phyloP scores from a whole-genome alignment of 768 basidiomycete species.

The Lentinus brumalis region DNA sequence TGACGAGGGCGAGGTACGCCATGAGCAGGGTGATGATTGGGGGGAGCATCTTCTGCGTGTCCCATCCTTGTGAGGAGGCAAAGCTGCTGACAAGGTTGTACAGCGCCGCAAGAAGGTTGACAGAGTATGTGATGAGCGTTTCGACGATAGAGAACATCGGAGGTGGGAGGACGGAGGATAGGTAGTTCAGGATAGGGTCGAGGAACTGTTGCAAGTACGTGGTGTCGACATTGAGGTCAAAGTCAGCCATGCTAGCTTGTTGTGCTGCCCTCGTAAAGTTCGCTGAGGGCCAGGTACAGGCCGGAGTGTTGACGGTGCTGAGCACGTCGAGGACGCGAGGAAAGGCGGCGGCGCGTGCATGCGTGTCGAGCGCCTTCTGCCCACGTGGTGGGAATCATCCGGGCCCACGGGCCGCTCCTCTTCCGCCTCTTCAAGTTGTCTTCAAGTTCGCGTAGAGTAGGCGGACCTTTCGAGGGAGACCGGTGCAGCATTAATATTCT shows the following conservation, averaged over 20 bases:
- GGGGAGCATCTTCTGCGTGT: conserved; percentile 66
- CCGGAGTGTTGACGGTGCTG: no score
- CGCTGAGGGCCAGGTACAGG: no score
- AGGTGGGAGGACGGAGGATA: conserved; percentile 56
- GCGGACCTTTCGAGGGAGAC: no score
- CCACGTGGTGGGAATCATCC: no score
- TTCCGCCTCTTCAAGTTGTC: no score
- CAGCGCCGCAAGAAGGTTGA: conserved; percentile 53
- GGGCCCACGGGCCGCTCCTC: no score
- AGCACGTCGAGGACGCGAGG: no score
- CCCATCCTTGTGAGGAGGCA: conserved; percentile 57
- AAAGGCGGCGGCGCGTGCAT: no score
- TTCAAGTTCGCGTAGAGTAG: no score
- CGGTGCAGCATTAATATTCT: no score
- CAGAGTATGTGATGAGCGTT: conserved; percentile 51
- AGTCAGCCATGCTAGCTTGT: not conserved
- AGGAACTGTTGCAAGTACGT: conserved; percentile 34
- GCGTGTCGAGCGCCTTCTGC: no score
- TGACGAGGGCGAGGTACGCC: conserved; percentile 76
- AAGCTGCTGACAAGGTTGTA: conserved; percentile 50
- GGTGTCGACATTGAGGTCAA: conserved; percentile 9
- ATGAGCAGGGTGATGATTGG: conserved; percentile 72
- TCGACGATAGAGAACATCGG: conserved; percentile 55
- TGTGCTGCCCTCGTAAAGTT: no score
- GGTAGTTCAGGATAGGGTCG: conserved; percentile 54